Percentiles rank a stretch among this genome's conserved stretches.
Conservation (phyloP, 345 rosid genomes). For the Salix caprea region DNA sequence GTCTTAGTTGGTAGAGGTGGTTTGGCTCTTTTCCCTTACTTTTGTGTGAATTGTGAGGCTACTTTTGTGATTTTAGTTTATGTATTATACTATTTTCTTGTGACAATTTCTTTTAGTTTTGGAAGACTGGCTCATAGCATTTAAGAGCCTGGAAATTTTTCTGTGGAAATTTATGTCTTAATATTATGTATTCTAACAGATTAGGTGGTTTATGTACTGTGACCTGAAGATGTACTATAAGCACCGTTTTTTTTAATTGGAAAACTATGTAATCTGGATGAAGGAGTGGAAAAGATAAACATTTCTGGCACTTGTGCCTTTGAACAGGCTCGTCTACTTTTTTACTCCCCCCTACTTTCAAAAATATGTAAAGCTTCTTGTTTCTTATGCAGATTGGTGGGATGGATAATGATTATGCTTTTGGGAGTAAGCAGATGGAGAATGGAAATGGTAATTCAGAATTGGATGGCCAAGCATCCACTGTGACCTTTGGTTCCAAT, state of each 20-base stretch:
- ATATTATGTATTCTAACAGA: neutral
- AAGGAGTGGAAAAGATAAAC: neutral
- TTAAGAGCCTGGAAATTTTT: neutral
- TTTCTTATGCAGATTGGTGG: conserved; percentile 59
- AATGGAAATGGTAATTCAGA: conserved; percentile 69
- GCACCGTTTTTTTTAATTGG: neutral
- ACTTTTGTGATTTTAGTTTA: neutral
- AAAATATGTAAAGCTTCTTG: neutral
- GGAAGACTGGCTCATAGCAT: neutral
- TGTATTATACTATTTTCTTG: too few relatives aligned
- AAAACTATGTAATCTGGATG: neutral
- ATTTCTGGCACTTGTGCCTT: neutral
- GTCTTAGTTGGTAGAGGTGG: neutral
- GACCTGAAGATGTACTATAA: neutral
- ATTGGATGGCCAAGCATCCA: conserved; percentile 55
- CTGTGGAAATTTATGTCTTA: neutral
- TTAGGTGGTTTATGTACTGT: neutral
- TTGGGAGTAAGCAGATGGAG: conserved; percentile 63
- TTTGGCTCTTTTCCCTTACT: neutral
- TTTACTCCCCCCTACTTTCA: neutral
- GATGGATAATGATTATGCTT: conserved; percentile 65
- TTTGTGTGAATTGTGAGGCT: neutral
- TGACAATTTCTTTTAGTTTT: too few relatives aligned
- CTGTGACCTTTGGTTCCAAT: conserved; percentile 51
- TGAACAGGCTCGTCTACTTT: neutral